These are phyloP conservation scores for Fusarium robinianum DNA, from an alignment of 2,329 filamentous ascomycete genomes.

Conservation along the genomic window DNA sequence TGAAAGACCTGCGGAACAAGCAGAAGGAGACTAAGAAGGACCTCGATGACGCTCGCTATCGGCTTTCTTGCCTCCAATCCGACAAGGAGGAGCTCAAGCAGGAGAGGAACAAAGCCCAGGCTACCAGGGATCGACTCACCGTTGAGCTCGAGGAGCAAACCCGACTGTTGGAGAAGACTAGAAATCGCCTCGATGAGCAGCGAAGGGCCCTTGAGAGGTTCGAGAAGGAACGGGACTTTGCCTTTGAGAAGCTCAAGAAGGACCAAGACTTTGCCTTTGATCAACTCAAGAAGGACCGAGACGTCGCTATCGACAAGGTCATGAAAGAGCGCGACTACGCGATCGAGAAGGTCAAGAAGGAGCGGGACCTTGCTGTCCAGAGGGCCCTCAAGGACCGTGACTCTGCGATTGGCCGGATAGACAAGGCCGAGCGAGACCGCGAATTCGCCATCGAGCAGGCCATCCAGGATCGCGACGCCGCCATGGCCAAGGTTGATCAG, in stretches of 20 bases:
- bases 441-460: no score
- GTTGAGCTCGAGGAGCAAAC: conserved; percentile 27
- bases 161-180: conserved; percentile 20
- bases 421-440: no score
- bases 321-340: conserved; percentile 27
- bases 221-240: conserved; percentile 8
- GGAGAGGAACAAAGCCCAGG: conserved; percentile 32
- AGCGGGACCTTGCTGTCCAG: no score
- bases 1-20: conserved; percentile 28
- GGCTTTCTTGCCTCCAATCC: conserved; percentile 30
- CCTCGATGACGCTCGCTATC: conserved; percentile 31
- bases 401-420: no score
- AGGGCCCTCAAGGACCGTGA: no score
- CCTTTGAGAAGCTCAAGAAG: background rate
- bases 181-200: conserved; percentile 27
- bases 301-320: conserved; percentile 25
- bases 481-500: no score
- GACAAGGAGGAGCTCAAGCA: conserved; percentile 35
- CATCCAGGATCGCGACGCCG: no score
- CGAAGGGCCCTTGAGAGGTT: conserved; percentile 27
- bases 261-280: no score
- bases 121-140: conserved; percentile 28
- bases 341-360: conserved; percentile 12
- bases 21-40: conserved; percentile 31
- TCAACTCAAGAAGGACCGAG: no score